Base-by-base conservation (phyloP, 2,329 filamentous ascomycete genomes). In the Claviceps spartinae region DNA sequence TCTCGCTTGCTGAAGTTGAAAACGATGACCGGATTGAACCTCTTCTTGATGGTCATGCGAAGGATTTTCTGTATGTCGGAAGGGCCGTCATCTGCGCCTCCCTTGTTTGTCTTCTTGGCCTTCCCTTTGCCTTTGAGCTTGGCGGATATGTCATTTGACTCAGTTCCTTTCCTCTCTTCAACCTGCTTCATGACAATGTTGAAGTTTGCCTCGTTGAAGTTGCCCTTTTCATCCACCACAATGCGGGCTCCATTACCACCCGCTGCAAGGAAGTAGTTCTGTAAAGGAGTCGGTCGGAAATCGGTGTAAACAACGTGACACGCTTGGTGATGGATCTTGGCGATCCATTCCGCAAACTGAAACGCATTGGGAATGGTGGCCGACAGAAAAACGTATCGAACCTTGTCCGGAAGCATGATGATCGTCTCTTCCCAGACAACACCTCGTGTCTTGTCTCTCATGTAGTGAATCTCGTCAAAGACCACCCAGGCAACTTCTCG, bases 391-490 rank as follows among this genome's bases (percentile, higher is more conserved):
- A 98, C 94, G 64, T 97, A 98, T 71, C 89, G 86, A 59, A 98
- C 94, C 77, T 98, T 97, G 74, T 98, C 93, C 4, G 93, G 93
- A 34, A 98, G 76, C 59, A 98, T 77, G 62, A 98, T 98, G 64
- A 98, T 97, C 41, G 93, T 97, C 73, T 98, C 93, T 68, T 98
- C 93, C 93, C 93, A 98, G 2, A 98, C 93, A 0, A 98, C 93
- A 73, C 93, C 93, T 69, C 93, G 80, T 49, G 82, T 79, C 69
- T 94, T 94, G 69, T 98, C 93, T 63, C 93, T 83, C 82, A 98
- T 85, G 70, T 98, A 98, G 69, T 98, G 93, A 56, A 98, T 95
- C 69, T 98, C 93, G 69, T 98, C 93, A 61, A 98, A 98, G 2
- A 98, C 76, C 1, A 98, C 94, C 93, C 93, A 98, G 14, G 86